Evolutionary conservation across 2,329 filamentous ascomycete species (phyloP).

Genomic region (Clonostachys solani): DNA sequence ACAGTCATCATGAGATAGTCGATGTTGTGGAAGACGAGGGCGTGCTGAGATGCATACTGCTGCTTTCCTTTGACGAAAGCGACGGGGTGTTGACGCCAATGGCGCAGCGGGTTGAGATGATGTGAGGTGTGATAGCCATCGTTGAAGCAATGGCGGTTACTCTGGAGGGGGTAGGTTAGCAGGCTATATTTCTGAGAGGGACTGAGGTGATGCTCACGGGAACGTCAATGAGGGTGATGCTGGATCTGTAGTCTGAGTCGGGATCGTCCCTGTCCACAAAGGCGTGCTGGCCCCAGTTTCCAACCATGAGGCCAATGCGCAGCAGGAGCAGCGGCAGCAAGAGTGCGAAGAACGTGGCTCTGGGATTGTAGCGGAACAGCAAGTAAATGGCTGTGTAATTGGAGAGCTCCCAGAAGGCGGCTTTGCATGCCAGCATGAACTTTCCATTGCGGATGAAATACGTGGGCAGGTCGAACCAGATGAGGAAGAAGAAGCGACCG

Average conservation of each 20-base stretch:
- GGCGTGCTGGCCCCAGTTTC: conserved; percentile 82
- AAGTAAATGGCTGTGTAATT: conserved; percentile 40
- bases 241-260: conserved; percentile 73
- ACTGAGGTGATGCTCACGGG: conserved; percentile 47
- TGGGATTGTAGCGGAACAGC: conserved; percentile 34
- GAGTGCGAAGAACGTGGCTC: conserved; percentile 60
- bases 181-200: not conserved
- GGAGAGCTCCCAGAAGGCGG: conserved; percentile 56
- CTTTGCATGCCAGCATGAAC: conserved; percentile 44
- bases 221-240: conserved; percentile 76
- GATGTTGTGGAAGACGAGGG: conserved; percentile 76
- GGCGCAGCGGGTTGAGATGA: conserved; percentile 71
- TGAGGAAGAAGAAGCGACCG: conserved; percentile 66
- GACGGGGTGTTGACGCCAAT: conserved; percentile 77
- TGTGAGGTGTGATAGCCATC: conserved; percentile 81
- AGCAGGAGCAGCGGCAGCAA: conserved; percentile 63
- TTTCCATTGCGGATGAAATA: conserved; percentile 69
- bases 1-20: conserved; percentile 76
- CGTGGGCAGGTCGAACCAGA: conserved; percentile 71
- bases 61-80: conserved; percentile 68
- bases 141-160: conserved; percentile 79
- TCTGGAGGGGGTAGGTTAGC: conserved; percentile 36
- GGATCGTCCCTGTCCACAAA: conserved; percentile 73
- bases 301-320: conserved; percentile 71
- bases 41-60: conserved; percentile 61